Percentiles rank a stretch among this genome's conserved stretches.
phyloP scores from a whole-genome alignment of 2,329 filamentous ascomycete genomes.

The Verticillium alfalfae region DNA sequence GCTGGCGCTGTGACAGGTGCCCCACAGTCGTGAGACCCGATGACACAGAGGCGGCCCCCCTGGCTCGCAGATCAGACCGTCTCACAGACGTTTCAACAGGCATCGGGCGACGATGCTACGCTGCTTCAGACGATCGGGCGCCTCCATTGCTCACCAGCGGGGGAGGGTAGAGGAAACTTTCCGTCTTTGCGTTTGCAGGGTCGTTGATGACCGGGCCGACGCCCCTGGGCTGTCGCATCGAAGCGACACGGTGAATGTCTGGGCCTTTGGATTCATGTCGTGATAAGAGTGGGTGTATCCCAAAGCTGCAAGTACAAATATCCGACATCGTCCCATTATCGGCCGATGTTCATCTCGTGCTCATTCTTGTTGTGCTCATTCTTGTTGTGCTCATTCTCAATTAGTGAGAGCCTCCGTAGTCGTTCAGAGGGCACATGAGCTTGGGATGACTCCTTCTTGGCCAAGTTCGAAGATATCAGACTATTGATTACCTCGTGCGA shows the following conservation, averaged over 20 bases:
- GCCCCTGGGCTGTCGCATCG: neutral
- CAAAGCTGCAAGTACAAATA: neutral
- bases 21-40: constrained; percentile 10
- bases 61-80: constrained; percentile 11
- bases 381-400: too few species aligned
- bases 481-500: too few species aligned
- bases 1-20: constrained; percentile 1
- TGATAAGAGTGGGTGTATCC: too few species aligned
- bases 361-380: too few species aligned
- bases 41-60: constrained; percentile 9
- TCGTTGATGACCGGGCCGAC: neutral
- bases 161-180: neutral
- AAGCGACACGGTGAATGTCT: neutral
- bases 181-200: neutral
- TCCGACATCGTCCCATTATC: neutral
- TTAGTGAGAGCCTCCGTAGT: too few species aligned
- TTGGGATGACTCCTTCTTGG: too few species aligned
- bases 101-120: neutral
- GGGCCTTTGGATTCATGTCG: neutral
- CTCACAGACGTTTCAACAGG: constrained; percentile 7
- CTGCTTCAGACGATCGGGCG: neutral
- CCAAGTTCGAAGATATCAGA: too few species aligned
- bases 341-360: neutral
- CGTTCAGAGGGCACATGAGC: too few species aligned
- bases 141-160: neutral